Evolutionary conservation across 2,329 filamentous ascomycete genomes (phyloP).

Genomic region (Elsinoe necatrix): DNA sequence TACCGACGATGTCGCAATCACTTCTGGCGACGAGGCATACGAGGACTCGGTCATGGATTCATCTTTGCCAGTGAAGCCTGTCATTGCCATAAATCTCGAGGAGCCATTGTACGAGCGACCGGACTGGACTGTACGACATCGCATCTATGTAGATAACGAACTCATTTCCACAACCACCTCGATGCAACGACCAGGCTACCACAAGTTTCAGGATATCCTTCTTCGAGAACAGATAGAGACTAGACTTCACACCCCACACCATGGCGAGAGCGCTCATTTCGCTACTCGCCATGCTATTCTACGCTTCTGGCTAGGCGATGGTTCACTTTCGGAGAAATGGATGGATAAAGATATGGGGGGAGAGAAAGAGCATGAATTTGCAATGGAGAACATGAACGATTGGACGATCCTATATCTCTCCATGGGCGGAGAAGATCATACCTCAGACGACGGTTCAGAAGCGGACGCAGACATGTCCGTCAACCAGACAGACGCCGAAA

Average conservation of each 20-base stretch:
- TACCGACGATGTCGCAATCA: constrained; percentile 14
- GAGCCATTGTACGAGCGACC: constrained; percentile 2
- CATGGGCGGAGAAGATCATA: constrained; percentile 10
- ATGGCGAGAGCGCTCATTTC: constrained; percentile 11
- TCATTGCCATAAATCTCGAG: constrained; percentile 6
- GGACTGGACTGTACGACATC: constrained; percentile 9
- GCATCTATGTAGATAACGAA: constrained; percentile 14
- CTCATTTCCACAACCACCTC: constrained; percentile 14
- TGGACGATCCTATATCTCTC: constrained; percentile 14
- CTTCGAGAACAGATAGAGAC: constrained; percentile 15
- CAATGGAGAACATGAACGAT: constrained; percentile 16
- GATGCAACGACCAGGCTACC: constrained; percentile 13
- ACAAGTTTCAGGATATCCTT: constrained; percentile 14
- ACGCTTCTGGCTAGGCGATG: constrained; percentile 13
- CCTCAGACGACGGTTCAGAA: constrained; percentile 2
- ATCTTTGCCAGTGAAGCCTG: not conserved
- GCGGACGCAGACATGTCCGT: constrained; percentile 14
- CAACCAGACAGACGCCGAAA: constrained; percentile 13
- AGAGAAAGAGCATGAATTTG: constrained; percentile 15
- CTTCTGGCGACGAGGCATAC: constrained; percentile 13
- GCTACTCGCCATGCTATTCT: constrained; percentile 14
- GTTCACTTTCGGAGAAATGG: constrained; percentile 11
- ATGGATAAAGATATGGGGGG: constrained; percentile 16
- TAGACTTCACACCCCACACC: constrained; percentile 8
- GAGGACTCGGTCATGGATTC: constrained; percentile 14